phyloP scores from a whole-genome alignment of 352 stramenopile genomes.

The Phytophthora tubulina region DNA sequence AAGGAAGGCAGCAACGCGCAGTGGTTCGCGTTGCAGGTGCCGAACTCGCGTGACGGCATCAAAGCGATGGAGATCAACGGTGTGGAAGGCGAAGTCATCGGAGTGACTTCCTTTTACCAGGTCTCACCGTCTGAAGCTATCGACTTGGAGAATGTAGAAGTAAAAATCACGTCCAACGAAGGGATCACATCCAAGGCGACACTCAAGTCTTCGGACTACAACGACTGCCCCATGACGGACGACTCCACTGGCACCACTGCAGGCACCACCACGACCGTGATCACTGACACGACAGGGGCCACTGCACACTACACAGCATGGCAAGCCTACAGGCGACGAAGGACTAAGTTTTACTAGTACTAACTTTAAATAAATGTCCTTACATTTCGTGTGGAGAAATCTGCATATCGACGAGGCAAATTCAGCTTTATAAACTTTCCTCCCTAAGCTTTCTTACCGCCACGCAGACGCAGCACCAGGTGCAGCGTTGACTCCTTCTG shows the following conservation, averaged over 20 bases:
- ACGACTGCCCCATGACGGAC: constrained; percentile 51
- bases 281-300: constrained; percentile 44
- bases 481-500: constrained; percentile 44
- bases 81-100: constrained; percentile 51
- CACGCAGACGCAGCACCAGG: constrained; percentile 25
- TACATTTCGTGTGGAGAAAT: no score
- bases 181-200: constrained; percentile 91
- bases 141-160: constrained; percentile 64
- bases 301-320: constrained; percentile 49
- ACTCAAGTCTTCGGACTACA: constrained; percentile 46
- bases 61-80: constrained; percentile 61
- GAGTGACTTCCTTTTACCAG: constrained; percentile 94
- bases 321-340: constrained; percentile 51
- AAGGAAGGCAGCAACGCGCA: constrained; percentile 74
- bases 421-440: no score
- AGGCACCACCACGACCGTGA: constrained; percentile 33
- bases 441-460: not conserved
- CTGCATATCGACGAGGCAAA: no score
- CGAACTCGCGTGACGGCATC: constrained; percentile 62
- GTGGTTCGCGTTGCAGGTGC: constrained; percentile 72
- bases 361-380: no score
- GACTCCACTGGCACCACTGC: constrained; percentile 32
- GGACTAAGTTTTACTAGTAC: constrained; percentile 43
- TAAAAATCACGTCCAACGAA: constrained; percentile 88
- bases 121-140: constrained; percentile 41